Base-by-base conservation (phyloP, 768 basidiomycete species). In the Rhizopogon salebrosus region DNA sequence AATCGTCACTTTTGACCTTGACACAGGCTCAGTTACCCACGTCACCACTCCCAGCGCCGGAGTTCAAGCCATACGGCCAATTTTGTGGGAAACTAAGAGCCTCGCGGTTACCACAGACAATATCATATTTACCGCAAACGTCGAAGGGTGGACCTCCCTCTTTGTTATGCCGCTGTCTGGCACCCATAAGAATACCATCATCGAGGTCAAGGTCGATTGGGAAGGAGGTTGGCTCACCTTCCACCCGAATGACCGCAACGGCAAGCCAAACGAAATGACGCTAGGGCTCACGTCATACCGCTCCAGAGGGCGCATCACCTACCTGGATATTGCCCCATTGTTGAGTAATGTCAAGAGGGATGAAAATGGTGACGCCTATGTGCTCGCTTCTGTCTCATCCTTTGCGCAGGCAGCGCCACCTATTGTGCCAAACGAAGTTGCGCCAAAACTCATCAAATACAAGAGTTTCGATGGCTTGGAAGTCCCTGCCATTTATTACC, bases 401-500 rank as follows among this genome's bases (percentile, higher is more conserved):
- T 73, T 69, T 49, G 56, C 49, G n/a, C 75, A 75, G 50, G 73
- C 73, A 11, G 48, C 61, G 13, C 68, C 69, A 3, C 60, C 63
- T 29, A 60, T 63, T 16, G 59, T 65, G 1, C 41, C 49, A 39
- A 57, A 59, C 26, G 65, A 67, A 36, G 52, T 67, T 14, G 60
- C 66, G 2, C 69, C 74, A 10, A 64, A 62, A 56, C 40, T 71
- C 49, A 60, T 75, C 54, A 65, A 53, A 29, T 75, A 70, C 61
- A 68, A 63, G 62, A 75, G 74, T 52, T 75, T 75, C 24, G 75
- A 75, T 54, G 72, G 63, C 7, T 41, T 75, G 51, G 67, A 72
- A 53, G 57, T 76, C 39, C 72, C 74, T 4, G 72, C 67, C 18
- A 67, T 75, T 53, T 76, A 75, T 52, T 75, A 75, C 51, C 74